Base-by-base conservation (phyloP, 177 flowering plant species). In the Viscum album region DNA sequence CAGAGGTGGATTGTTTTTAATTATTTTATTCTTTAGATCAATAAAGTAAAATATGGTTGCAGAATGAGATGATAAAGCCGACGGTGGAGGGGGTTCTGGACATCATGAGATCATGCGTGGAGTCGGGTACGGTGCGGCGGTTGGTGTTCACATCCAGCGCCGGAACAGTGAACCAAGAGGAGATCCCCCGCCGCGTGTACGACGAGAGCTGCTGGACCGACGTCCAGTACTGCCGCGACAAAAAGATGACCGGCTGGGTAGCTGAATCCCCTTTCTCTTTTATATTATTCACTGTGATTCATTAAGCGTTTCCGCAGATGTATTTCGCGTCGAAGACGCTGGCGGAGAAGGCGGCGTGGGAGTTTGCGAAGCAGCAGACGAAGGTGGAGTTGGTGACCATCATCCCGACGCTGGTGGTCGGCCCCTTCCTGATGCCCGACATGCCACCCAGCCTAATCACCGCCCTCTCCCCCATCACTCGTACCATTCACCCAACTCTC, bases 221-320 rank as follows among this genome's bases (percentile, higher is more conserved):
- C 45, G 19, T 75, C 31, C 77, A 75, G 3, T 75, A 69, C 64
- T 65, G 70, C n/a, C 36, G 70, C 29, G 32, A 71, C 35, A 54
- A 41, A 50, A 78, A 78, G 64, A 78, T 78, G 80, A 75, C 75
- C 37, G 75, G 68, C 43, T 77, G 80, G 80, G 80, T 77, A 45
- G 24, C 24, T 13, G 15, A 45, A 2, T 13, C 52, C 24, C 21
- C 52, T 21, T 13, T 13, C 17, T 15, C 52, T 45, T 13, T 45
- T 45, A 13, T 13, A 4, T 45, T 21, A 21, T 45, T 45, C 21
- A 21, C 21, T 15, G 21, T 45, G 6, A 45, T 45, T 45, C 26
- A 28, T 34, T n/a, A 15, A 24, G 35, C 29, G 23, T 34, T 21
- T 26, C 31, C 52, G 39, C 73, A 78, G 80, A 75, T 72, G 73